Evolutionary conservation across 768 basidiomycete genomes (phyloP), one percentile per base, ranked within the genome.

Genomic region (Boletus edulis): DNA sequence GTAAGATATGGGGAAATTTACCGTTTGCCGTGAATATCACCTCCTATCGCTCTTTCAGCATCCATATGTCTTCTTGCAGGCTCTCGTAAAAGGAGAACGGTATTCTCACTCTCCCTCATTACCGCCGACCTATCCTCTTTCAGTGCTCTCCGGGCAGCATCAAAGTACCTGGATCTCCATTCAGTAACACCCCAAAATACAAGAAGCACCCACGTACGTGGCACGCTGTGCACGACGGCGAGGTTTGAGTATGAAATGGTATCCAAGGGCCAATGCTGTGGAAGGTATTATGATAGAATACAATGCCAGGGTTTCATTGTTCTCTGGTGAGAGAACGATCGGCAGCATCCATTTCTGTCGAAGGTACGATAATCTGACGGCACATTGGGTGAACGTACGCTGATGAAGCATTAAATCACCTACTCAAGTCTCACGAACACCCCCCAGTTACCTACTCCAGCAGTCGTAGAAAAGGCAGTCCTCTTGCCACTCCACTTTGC

Each of bases 121-220:
- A 82, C 72, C 63, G 82, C 84, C 12, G 80, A 78, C 57, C 86
- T 82, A 65, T 85, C 83, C 54, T 91, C 86, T 49, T 81, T 76
- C 52, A 84, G 72, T 39, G 80, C 80, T 58, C 78, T 80, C 50
- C 85, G 81, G 35, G 87, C 80, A 38, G 83, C 78, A 31, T 79
- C 80, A 63, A 94, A 81, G 65, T 84, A 82, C 52, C 90, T 93
- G 65, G 37, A 57, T 56, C 49, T 54, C 51, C 46, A 46, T 62
- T 68, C 52, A 56, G 60, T 27, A 61, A 57, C 9, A 47, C 43
- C 40, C 59, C 34, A 27, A 47, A 60, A 56, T 41, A 42, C n/a
- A 46, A 51, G 56, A 49, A 48, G 52, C 48, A 17, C 44, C 47
- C 5, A 57, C 56, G 63, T 81, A 86, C 86, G 74, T 73, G 45